Conservation (phyloP, 208 protist genomes). For the Lotmaria passim region DNA sequence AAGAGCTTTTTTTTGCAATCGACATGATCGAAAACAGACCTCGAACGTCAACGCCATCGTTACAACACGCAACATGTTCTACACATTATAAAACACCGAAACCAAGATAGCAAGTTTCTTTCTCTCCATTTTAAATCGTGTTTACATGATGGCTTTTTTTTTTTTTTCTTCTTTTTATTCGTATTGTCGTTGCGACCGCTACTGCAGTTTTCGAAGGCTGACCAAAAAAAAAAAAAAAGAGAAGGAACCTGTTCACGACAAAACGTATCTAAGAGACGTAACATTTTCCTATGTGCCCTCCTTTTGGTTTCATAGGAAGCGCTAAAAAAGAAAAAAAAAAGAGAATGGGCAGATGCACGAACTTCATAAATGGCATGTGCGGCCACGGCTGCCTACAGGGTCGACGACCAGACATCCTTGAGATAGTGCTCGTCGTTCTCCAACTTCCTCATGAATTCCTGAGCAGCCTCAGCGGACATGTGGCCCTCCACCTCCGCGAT, state of each 20-base stretch:
- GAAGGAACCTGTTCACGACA: too few relatives aligned
- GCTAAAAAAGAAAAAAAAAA: not conserved
- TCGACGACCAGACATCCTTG: constrained; percentile 87
- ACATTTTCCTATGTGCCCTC: too few relatives aligned
- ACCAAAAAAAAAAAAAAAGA: not conserved
- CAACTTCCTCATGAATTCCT: constrained; percentile 60
- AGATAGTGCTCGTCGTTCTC: constrained; percentile 72
- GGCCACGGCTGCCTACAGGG: too few relatives aligned
- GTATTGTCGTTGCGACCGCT: too few relatives aligned
- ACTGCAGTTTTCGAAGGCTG: too few relatives aligned
- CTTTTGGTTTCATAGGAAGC: too few relatives aligned
- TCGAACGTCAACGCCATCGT: too few relatives aligned
- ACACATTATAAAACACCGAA: not conserved
- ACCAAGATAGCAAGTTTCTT: constrained; percentile 8
- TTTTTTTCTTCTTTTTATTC: constrained; percentile 18
- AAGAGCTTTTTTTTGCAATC: too few relatives aligned
- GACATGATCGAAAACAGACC: too few relatives aligned
- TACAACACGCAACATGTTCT: not conserved
- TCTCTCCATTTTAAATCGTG: not conserved
- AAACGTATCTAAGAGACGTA: too few relatives aligned
- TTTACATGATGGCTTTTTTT: constrained; percentile 12
- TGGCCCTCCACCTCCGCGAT: constrained; percentile 58
- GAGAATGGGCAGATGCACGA: not conserved
- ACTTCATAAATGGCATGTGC: too few relatives aligned
- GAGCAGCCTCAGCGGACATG: constrained; percentile 50